Evolutionary conservation across 108 stramenopile species (phyloP), one percentile per base, ranked within the genome.

Genomic region (Fragilaria crotonensis): DNA sequence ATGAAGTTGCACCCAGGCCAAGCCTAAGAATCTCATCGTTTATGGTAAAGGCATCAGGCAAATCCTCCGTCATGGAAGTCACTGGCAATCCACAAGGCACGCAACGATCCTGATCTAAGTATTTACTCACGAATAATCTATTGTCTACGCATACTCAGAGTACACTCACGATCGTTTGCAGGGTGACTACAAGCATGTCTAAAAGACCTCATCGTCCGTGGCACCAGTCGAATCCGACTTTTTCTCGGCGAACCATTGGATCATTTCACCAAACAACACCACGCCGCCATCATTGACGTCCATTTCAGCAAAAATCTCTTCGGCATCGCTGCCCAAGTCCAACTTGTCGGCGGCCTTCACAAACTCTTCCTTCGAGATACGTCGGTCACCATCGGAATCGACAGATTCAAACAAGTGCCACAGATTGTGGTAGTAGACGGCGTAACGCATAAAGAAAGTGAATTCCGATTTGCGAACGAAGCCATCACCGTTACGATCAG

Each of bases 391-490:
- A 66, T 66, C 30, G 3, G 25, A 25, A 45, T 66, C 65, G 3
- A 59, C 18, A 1, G 56, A 32, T 9, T 29, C 41, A 59, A 66
- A 66, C 2, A 59, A 25, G 17, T 25, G 22, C 55, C 56, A 66
- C 49, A 66, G 27, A 21, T 66, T 32, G 25, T 60, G 29, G 65
- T 57, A 66, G 30, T 60, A 60, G 45, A n/a, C 20, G 23, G 59
- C 28, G 4, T 52, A 59, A 4, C 31, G 48, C n/a, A 66, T 14
- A 32, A 66, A 66, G 57, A 50, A 25, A 4, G 7, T 11, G 30
- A 66, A 66, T 51, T 66, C 65, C 17, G 19, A 9, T 25, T 48
- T 44, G 5, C 31, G 5, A 23, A 66, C 32, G 25, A 22, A 66
- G 23, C 59, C 65, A 25, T 57, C 31, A 2, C 27, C 29, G n/a